Base-by-base conservation (phyloP, 2,329 filamentous ascomycete genomes). In the Claviceps humidiphila region DNA sequence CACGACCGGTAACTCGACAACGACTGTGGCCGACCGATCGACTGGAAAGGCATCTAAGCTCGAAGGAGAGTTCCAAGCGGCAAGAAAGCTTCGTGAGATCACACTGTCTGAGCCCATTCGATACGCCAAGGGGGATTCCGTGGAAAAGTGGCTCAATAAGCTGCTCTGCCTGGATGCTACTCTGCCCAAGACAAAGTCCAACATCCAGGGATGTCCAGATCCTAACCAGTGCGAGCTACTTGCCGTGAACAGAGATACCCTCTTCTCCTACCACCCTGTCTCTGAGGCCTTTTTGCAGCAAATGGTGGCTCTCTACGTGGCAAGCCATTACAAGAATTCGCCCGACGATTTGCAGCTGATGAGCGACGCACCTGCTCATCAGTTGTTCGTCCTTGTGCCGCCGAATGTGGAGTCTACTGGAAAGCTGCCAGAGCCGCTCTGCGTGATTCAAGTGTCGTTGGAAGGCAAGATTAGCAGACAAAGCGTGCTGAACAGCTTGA, bases 281-380 rank as follows among this genome's bases (percentile, higher is more conserved):
- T 94, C 93, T 2, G 93, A 98, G 67, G 93, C 90, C 64, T 97
- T 98, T 71, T 72, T 98, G 52, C 93, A 98, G 66, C 89, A 95
- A 61, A 96, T 98, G 89, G 91, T 98, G 70, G 89, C 90, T 1
- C 78, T 98, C 2, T 98, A 97, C 61, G 94, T 98, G 30, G 89
- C 93, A 30, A 95, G 89, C 51, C 89, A 95, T 68, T 96, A 98
- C 75, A 97, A 97, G 70, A 98, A 98, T 70, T 89, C 90, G 0
- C 93, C 93, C 0, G 95, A 98, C 61, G 93, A 98, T 62, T 77
- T 98, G n/a, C 93, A 97, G 66, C 79, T 98, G 53, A 95, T 98
- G 89, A 95, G 89, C 56, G 93, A 98, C 68, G 93, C 93, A 1
- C 93, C 93, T 1, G 91, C 93, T 0, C 93, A 98, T 68, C 90